Conservation (phyloP, 228 moss, liverwort and hornwort genomes). For the Sphagnum fallax region DNA sequence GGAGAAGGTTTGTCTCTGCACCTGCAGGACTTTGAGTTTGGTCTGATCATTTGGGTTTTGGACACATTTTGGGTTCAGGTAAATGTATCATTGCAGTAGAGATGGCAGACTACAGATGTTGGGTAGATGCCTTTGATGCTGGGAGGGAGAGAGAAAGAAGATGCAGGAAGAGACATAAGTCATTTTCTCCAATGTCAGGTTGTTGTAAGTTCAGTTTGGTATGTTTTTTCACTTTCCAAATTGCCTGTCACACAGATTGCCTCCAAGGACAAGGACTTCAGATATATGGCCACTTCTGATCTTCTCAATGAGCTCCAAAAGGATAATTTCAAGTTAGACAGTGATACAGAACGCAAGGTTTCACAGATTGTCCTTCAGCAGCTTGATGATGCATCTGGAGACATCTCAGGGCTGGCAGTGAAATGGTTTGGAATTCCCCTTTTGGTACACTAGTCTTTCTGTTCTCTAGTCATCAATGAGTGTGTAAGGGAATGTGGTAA, state of each 20-base stretch:
- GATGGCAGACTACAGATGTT: no score
- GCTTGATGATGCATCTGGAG: slow-evolving; percentile 99
- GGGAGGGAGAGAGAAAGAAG: no score
- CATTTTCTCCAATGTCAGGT: no score
- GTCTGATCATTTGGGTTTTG: no score
- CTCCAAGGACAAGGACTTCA: slow-evolving; percentile 98
- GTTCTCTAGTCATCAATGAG: no score
- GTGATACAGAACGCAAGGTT: slow-evolving; percentile 95
- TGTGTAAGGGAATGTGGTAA: background rate
- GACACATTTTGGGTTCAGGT: no score
- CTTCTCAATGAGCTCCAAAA: slow-evolving; percentile 98
- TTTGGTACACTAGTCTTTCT: background rate
- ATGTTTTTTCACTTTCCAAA: no score
- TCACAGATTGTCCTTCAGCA: slow-evolving; percentile 99
- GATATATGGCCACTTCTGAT: slow-evolving; percentile 99
- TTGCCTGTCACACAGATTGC: slow-evolving; percentile 63
- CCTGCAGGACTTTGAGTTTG: background rate
- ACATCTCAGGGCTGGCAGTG: slow-evolving; percentile 97
- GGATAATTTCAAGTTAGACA: slow-evolving; percentile 88
- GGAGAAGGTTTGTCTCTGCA: slow-evolving; percentile 62
- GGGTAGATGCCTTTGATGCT: background rate
- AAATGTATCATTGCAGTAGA: no score
- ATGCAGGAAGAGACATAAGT: no score
- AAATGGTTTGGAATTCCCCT: slow-evolving; percentile 56
- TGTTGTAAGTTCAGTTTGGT: no score